Evolutionary conservation across 192 early-diverging fungal species (phyloP), one percentile per base, ranked within the genome.

Genomic region (Fimicolochytrium jonesii): DNA sequence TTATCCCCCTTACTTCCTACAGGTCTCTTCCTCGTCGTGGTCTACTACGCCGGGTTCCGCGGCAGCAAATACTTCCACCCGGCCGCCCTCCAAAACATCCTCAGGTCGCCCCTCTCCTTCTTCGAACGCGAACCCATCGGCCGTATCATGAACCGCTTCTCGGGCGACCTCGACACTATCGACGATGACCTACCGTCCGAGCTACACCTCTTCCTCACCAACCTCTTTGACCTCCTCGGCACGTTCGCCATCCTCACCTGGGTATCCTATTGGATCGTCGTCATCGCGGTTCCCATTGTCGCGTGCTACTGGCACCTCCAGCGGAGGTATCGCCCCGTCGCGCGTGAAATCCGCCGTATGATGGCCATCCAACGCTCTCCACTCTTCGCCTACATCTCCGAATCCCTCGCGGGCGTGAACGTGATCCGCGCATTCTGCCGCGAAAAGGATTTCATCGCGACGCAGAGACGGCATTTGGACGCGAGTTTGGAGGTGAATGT

Each of bases 81-180:
- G 17, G 41, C 23, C 6, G 76, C 76, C 6, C 45, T 85, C 25
- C 13, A 37, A 1, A 44, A 61, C 11, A 43, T 88, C 6, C 42
- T 89, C 32, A 33, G 48, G 26, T 73, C 82, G 1, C 83, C 84
- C 4, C 70, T 90, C 61, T 65, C 65, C 20, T 86, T 84, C 53
- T 89, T 90, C 62, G 73, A 84, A 9, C 52, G 47, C 26, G 73
- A 84, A 42, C 79, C 87, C 0, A 75, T 79, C 17, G 90, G 89
- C 6, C 72, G 79, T 18, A 83, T 92, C 15, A 57, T 92, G 95
- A 97, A 71, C 56, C 51, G 75, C 6, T 60, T 80, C 61, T 78
- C 78, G 23, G 80, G 79, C 45, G 85, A 91, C 64, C 68, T 80
- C 4, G 83, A 87, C 67, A 70, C 79, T 7, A 69, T 83, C 50